Conservation (phyloP, 2,329 filamentous ascomycete genomes). For the Colletotrichum zoysiae region DNA sequence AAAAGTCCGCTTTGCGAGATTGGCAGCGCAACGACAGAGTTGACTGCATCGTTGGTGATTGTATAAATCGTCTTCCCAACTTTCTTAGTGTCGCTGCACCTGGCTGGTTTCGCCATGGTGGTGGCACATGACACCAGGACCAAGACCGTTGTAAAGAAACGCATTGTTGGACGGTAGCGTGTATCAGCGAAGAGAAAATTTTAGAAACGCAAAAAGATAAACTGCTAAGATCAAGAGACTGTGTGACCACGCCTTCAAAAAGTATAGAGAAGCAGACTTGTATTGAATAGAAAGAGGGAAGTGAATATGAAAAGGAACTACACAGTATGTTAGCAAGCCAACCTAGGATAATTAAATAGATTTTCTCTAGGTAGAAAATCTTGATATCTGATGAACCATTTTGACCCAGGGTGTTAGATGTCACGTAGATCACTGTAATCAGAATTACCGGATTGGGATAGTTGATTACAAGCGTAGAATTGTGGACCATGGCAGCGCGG, state of each 20-base stretch:
- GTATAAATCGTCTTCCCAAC: conserved; percentile 62
- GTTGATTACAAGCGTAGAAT: background rate
- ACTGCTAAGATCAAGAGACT: background rate
- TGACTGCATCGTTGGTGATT: conserved; percentile 64
- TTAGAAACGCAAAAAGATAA: background rate
- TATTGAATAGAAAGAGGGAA: background rate
- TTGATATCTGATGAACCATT: too few relatives aligned
- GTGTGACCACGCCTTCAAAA: background rate
- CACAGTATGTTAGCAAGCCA: background rate
- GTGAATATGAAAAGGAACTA: background rate
- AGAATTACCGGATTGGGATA: conserved; percentile 22
- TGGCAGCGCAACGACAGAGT: conserved; percentile 63
- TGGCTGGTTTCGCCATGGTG: background rate
- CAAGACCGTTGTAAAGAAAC: background rate
- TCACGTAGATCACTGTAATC: conserved; percentile 23
- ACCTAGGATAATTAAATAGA: background rate
- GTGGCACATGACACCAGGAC: background rate
- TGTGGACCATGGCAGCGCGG: background rate
- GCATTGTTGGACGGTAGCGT: background rate
- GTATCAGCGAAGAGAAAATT: background rate
- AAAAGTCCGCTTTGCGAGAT: conserved; percentile 62
- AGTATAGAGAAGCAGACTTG: background rate
- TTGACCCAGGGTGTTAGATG: too few relatives aligned
- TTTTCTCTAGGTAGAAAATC: background rate
- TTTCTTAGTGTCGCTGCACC: background rate